Evolutionary conservation across 148 eudicot genomes (phyloP).

Genomic region (Rhododendron simsii): DNA sequence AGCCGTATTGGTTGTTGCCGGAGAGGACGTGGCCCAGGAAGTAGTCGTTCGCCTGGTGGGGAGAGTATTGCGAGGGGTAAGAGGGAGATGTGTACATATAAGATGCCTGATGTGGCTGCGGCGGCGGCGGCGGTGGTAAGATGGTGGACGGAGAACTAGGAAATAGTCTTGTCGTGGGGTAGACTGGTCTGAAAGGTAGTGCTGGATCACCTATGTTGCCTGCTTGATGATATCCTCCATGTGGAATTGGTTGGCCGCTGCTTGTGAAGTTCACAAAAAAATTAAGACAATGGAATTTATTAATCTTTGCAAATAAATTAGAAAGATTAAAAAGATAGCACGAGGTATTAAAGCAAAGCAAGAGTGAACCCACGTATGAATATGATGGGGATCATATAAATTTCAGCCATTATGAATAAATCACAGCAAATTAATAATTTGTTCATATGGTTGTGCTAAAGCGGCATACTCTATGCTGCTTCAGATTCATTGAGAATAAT

Average conservation of each 20-base stretch:
- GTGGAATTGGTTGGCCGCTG: slow-evolving; percentile 40
- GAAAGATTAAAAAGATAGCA: too few species aligned
- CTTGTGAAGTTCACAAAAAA: neutral
- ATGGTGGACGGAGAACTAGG: slow-evolving; percentile 36
- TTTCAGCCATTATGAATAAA: too few species aligned
- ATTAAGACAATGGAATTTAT: too few species aligned
- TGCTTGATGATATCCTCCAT: slow-evolving; percentile 35
- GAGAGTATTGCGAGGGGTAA: slow-evolving; percentile 20
- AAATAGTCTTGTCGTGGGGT: slow-evolving; percentile 55
- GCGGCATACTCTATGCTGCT: too few species aligned
- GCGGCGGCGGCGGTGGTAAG: slow-evolving; percentile 20
- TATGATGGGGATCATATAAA: neutral
- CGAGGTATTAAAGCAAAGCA: too few species aligned
- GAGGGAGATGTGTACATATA: slow-evolving; percentile 45
- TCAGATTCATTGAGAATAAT: neutral
- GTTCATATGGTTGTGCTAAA: neutral
- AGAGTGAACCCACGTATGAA: too few species aligned
- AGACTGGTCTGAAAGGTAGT: slow-evolving; percentile 38
- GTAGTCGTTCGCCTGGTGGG: slow-evolving; percentile 40
- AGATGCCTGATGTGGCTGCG: slow-evolving; percentile 30
- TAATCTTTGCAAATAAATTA: too few species aligned
- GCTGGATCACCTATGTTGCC: slow-evolving; percentile 32
- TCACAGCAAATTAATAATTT: too few species aligned
- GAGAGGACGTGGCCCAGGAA: slow-evolving; percentile 53
- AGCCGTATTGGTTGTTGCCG: slow-evolving; percentile 15